Percentiles rank a stretch among this genome's conserved stretches.
phyloP scores from a whole-genome alignment of 2,329 filamentous ascomycete genomes.

The Apiospora phragmitis region DNA sequence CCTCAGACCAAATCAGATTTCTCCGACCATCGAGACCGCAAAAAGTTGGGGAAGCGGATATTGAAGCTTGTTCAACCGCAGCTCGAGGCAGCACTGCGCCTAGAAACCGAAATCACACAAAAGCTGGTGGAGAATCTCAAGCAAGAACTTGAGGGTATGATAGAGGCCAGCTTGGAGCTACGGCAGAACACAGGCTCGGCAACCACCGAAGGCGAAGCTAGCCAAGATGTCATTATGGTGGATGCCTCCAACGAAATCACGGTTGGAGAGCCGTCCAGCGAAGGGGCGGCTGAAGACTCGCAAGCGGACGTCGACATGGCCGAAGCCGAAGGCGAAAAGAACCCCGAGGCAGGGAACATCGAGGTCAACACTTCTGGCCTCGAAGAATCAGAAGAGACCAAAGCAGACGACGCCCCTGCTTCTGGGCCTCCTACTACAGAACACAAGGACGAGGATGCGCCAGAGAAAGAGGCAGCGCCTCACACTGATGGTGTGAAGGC shows the following conservation, averaged over 20 bases:
- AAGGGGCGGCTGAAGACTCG: constrained; percentile 35
- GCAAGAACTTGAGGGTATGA: constrained; percentile 71
- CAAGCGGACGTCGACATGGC: constrained; percentile 37
- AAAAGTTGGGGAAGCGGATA: constrained; percentile 85
- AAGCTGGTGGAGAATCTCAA: constrained; percentile 70
- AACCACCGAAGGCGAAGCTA: constrained; percentile 41
- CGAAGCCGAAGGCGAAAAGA: constrained; percentile 38
- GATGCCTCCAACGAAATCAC: constrained; percentile 52
- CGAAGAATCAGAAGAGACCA: constrained; percentile 38
- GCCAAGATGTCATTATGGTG: constrained; percentile 52
- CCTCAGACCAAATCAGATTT: constrained; percentile 53
- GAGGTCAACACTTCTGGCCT: constrained; percentile 47
- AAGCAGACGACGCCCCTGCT: constrained; percentile 43
- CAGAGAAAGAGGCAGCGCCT: constrained; percentile 25
- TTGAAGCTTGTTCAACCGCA: constrained; percentile 78
- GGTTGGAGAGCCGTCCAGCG: constrained; percentile 34
- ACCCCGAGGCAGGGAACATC: constrained; percentile 41
- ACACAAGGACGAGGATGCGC: constrained; percentile 23
- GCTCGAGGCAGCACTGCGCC: constrained; percentile 72
- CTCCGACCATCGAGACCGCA: constrained; percentile 75
- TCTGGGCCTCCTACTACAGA: constrained; percentile 16
- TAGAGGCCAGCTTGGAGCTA: constrained; percentile 67
- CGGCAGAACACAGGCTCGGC: constrained; percentile 39
- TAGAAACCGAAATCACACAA: constrained; percentile 78
- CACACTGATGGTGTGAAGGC: constrained; percentile 31